Percentiles rank a stretch among this genome's conserved stretches.
Conservation (phyloP, 352 stramenopile species). For the Pilasporangium apinafurcum region DNA sequence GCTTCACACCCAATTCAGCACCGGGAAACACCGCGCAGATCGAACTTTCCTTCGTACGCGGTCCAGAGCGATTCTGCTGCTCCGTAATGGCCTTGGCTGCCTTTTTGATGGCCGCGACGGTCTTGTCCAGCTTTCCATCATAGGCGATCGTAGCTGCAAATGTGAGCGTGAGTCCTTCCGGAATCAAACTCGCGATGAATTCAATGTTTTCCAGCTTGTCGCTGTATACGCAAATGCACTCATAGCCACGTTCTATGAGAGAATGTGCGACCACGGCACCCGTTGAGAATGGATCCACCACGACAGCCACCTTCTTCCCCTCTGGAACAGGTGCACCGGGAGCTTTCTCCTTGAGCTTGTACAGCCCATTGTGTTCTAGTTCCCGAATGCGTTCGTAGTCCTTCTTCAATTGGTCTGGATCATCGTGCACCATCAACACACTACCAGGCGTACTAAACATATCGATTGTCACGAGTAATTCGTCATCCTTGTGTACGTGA, state of each 20-base stretch:
- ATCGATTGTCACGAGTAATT: constrained; percentile 73
- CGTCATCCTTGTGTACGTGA: constrained; percentile 56
- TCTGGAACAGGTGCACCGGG: constrained; percentile 2
- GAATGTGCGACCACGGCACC: constrained; percentile 92
- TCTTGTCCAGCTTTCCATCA: constrained; percentile 38
- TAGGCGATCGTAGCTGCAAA: constrained; percentile 77
- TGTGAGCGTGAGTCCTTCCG: constrained; percentile 63
- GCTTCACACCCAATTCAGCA: constrained; percentile 89
- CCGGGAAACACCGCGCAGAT: constrained; percentile 88
- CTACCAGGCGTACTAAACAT: constrained; percentile 89
- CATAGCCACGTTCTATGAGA: constrained; percentile 85
- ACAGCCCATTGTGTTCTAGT: constrained; percentile 69
- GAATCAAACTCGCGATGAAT: constrained; percentile 67
- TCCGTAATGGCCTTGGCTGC: constrained; percentile 24
- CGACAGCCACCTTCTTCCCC: constrained; percentile 81
- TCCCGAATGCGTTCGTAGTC: constrained; percentile 86
- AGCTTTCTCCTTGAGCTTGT: constrained; percentile 21
- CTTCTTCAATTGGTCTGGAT: constrained; percentile 58
- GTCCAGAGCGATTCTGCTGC: constrained; percentile 6
- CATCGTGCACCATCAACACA: constrained; percentile 77
- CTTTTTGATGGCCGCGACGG: constrained; percentile 39
- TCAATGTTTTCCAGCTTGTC: constrained; percentile 81
- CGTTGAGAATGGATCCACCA: constrained; percentile 96
- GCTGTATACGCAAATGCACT: constrained; percentile 86
- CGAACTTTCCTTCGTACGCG: constrained; percentile 17